Evolutionary conservation across 106 monocot species (phyloP).

Genomic region (Acanthochlamys bracteata): DNA sequence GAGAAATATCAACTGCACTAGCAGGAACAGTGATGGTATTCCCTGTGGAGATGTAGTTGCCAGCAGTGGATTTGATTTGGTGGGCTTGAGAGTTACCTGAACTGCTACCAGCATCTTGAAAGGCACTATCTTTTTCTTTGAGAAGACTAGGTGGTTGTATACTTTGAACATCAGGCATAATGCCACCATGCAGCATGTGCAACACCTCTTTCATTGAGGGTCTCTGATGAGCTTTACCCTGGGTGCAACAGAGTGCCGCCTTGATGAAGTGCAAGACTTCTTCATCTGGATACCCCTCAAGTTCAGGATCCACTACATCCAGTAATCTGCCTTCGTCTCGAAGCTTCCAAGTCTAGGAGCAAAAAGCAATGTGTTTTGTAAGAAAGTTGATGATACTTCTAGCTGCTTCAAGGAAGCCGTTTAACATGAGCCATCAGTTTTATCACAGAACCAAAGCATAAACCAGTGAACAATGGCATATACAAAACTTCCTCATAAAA

Average conservation of each 20-base stretch:
- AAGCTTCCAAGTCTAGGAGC: conserved; percentile 35
- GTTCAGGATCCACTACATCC: conserved; percentile 42
- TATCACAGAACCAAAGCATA: too few relatives aligned
- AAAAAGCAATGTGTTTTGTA: background rate
- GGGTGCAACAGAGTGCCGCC: conserved; percentile 45
- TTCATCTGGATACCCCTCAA: conserved; percentile 30
- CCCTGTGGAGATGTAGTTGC: background rate
- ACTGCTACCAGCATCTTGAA: background rate
- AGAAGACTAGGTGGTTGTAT: conserved; percentile 20
- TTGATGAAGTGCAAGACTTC: conserved; percentile 39
- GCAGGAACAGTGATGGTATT: background rate
- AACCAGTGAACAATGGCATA: too few relatives aligned
- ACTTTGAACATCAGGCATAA: conserved; percentile 13
- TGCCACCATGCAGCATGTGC: conserved; percentile 18
- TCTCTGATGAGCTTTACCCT: conserved; percentile 29
- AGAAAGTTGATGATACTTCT: too few relatives aligned
- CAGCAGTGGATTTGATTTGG: background rate
- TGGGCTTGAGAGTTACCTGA: background rate
- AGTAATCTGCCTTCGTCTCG: conserved; percentile 30
- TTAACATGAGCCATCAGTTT: too few relatives aligned
- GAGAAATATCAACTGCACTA: conserved; percentile 15
- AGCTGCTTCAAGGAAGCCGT: too few relatives aligned
- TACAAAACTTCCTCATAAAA: too few relatives aligned
- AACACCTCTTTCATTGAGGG: conserved; percentile 49
- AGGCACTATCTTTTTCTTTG: background rate